Percentiles rank a stretch among this genome's conserved stretches.
Conservation (phyloP, 2,329 filamentous ascomycete species). For the Pyrenophora seminiperda region DNA sequence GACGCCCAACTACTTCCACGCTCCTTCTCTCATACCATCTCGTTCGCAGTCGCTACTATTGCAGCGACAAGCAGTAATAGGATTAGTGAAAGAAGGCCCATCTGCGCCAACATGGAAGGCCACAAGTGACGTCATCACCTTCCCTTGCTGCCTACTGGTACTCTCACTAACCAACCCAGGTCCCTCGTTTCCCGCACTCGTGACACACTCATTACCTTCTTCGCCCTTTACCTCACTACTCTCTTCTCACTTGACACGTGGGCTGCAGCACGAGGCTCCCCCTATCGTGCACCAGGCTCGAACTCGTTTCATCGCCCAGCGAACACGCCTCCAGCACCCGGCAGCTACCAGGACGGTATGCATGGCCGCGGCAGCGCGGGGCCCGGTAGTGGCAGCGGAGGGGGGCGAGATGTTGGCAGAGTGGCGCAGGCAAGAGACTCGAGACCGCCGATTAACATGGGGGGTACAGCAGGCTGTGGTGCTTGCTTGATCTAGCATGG, state of each 20-base stretch:
- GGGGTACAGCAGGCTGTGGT: constrained; percentile 34
- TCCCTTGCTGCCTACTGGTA: not conserved
- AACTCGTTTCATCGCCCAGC: constrained; percentile 34
- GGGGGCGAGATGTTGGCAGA: constrained; percentile 25
- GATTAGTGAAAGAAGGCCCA: too few relatives aligned
- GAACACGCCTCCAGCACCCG: constrained; percentile 20
- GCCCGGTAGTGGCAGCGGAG: constrained; percentile 14
- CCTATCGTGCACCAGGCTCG: constrained; percentile 33
- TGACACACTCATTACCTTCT: constrained; percentile 40
- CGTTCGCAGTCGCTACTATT: not conserved
- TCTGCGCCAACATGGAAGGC: constrained; percentile 5
- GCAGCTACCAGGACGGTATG: constrained; percentile 41
- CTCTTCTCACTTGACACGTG: constrained; percentile 47
- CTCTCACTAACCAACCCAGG: constrained; percentile 1
- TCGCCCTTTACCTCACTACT: constrained; percentile 48
- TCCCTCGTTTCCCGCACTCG: constrained; percentile 9
- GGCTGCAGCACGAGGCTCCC: constrained; percentile 42
- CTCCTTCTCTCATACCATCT: not conserved
- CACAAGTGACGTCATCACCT: constrained; percentile 4
- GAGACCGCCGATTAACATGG: constrained; percentile 36
- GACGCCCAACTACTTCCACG: not conserved
- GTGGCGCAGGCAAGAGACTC: constrained; percentile 31
- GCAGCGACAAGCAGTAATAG: not conserved
- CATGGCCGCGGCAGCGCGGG: constrained; percentile 34
- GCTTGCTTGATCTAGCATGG: constrained; percentile 33